Base-by-base conservation (phyloP, 352 stramenopile genomes). In the Phytophthora fragariae region DNA sequence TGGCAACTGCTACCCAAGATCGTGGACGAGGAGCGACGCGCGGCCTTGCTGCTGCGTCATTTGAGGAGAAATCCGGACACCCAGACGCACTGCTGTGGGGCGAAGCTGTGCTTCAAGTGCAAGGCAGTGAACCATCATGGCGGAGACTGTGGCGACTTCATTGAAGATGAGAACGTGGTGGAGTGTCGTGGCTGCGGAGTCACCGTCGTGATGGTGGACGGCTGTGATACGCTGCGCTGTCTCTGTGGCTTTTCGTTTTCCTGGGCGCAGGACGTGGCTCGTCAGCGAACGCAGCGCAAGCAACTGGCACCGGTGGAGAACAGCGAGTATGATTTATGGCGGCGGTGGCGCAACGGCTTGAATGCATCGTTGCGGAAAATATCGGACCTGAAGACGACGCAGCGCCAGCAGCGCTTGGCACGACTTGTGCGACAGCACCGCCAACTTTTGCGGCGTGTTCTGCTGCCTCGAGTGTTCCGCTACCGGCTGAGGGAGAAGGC, bases 181-280 rank as follows among this genome's bases (percentile, higher is more conserved):
- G 76, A 90, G 63, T 92, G 84, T 44, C 76, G 73, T 3, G 76
- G 80, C 5, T 92, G 84, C 58, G 79, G 73, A 21, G 84, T 90
- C 29, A 90, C 81, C 14, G 70, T 92, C 8, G 82, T 92, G 5
- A 92, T 89, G 64, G 80, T 92, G 31, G 84, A 92, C 46, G 84
- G 84, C 5, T 92, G 84, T 47, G 79, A 90, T 65, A 66, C 72
- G 5, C 68, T 92, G 24, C 70, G 68, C 37, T 92, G 84, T 49
- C 44, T 90, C 39, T 92, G 84, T 60, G 84, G 82, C 8, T 72
- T 76, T 35, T 75, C 81, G 35, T 89, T 92, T 57, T 70, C 85
- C 53, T 92, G 84, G 84, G 70, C 77, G 0, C 15, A 54, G 5
- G 84, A 90, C 31, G 75, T 91, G 56, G 65, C 70, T 15, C 84